Evolutionary conservation across 805 yeast species (phyloP), one percentile per base, ranked within the genome.

Genomic region (Ogataea nakhonphanomensis): DNA sequence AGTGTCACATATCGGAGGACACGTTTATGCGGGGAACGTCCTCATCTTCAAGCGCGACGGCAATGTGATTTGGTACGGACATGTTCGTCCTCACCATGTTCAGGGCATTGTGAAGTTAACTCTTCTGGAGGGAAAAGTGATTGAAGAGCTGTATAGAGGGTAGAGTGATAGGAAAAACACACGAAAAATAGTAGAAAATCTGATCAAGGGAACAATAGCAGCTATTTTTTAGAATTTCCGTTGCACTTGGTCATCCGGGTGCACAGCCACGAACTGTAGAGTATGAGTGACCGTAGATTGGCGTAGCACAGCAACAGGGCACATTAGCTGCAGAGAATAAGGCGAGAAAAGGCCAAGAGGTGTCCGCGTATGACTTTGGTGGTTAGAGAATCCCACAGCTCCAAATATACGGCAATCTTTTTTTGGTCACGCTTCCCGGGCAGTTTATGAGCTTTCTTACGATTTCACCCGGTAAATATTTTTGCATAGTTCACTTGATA

Each of bases 1-100:
- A 6, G 67, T 83, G 0, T 80, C 90, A 9, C 96, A 87, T 58
- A 68, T 87, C 29, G 95, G 95, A 1, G 96, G 96, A 0, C 96
- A 87, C 57, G 85, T 73, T 2, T 87, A 77, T 60, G 95, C 96
- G 1, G 95, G 95, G 0, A 87, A 87, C 53, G 77, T 87, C 10
- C 64, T 85, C 2, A 72, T 74, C 36, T 78, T 79, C 46, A 67
- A 67, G 34, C 59, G 57, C 8, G 56, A 62, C 24, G 73, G 77
- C 1, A 67, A 67, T 33, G 58, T 68, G 11, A 59, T 81, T 2
- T 86, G 95, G 95, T 86, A 85, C 56, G 93, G 95, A 0, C 66
- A 86, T 37, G 88, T 86, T 2, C 62, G 66, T 34, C 88, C 91
- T 0, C 64, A 68, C 5, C 71, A 74, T 32, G 80, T 86, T n/a